Percentiles rank a stretch among this genome's conserved stretches.
Conservation (phyloP, 139 green algal genomes). For the Mesostigma viride region DNA sequence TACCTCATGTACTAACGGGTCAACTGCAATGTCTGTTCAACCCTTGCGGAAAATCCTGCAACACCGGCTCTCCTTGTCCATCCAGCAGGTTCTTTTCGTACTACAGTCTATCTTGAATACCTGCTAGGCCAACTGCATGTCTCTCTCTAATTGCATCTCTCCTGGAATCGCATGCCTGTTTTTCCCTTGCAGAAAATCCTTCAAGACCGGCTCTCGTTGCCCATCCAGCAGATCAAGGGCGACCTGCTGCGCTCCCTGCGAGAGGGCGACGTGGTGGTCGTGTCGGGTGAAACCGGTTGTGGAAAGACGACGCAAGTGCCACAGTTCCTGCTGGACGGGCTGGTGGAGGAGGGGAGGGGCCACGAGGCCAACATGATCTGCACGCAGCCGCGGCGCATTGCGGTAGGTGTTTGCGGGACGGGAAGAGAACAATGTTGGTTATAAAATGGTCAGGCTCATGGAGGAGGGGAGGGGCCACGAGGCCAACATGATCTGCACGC, state of each 20-base stretch:
- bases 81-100: too few relatives aligned
- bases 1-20: too few relatives aligned
- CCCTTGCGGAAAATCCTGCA: too few relatives aligned
- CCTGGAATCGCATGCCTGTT: too few relatives aligned
- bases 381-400: conserved; percentile 84
- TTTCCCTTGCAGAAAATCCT: too few relatives aligned
- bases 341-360: conserved; percentile 38
- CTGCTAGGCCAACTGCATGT: too few relatives aligned
- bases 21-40: too few relatives aligned
- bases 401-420: too few relatives aligned
- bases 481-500: conserved; percentile 81
- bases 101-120: too few relatives aligned
- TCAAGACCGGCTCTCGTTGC: conserved; percentile 17
- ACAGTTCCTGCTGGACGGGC: conserved; percentile 82
- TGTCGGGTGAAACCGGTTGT: conserved; percentile 80
- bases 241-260: conserved; percentile 52
- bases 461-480: conserved; percentile 33
- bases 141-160: too few relatives aligned
- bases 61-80: too few relatives aligned
- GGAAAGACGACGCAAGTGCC: conserved; percentile 83
- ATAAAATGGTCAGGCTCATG: conserved; percentile 71
- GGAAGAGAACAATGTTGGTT: too few relatives aligned
- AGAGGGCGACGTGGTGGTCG: conserved; percentile 53
- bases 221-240: conserved; percentile 25
- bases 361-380: conserved; percentile 69